These are phyloP conservation scores for Arachnomyces sp. DNA, from an alignment of 2,329 filamentous ascomycete species.

Conservation along the genomic window DNA sequence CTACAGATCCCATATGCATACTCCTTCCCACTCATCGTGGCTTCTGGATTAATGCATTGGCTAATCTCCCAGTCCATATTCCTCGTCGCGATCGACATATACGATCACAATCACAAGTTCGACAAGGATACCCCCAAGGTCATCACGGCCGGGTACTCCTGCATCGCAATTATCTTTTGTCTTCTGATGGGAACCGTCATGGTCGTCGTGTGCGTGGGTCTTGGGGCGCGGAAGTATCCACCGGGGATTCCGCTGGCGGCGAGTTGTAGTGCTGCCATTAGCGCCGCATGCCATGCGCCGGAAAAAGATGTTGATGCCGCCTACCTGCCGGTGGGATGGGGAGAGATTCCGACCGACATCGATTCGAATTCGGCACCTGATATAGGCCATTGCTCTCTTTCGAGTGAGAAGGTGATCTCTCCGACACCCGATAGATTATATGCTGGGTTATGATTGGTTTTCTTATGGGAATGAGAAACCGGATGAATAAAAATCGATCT, in stretches of 20 bases:
- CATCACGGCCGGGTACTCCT: slow-evolving; percentile 18
- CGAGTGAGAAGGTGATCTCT: slow-evolving; percentile 12
- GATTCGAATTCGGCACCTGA: slow-evolving; percentile 1
- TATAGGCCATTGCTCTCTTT: slow-evolving; percentile 19
- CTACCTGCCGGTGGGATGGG: slow-evolving; percentile 18
- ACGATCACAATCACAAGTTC: slow-evolving; percentile 10
- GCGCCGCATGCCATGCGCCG: slow-evolving; percentile 25
- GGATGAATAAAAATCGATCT: too few species aligned
- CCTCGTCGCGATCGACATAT: slow-evolving; percentile 28
- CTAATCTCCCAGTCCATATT: slow-evolving; percentile 43
- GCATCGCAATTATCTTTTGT: slow-evolving; percentile 15
- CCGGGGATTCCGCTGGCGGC: slow-evolving; percentile 22
- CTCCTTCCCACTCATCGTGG: slow-evolving; percentile 31
- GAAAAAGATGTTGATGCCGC: slow-evolving; percentile 14
- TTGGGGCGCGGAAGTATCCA: slow-evolving; percentile 14
- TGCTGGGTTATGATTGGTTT: slow-evolving; percentile 4
- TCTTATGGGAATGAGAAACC: too few species aligned
- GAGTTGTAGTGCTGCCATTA: slow-evolving; percentile 27
- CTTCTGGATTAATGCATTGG: slow-evolving; percentile 40
- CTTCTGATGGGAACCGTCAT: slow-evolving; percentile 12
- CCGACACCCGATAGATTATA: slow-evolving; percentile 12
- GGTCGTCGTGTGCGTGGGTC: slow-evolving; percentile 7
- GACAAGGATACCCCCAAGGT: slow-evolving; percentile 9
- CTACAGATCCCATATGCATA: slow-evolving; percentile 42
- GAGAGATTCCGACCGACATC: slow-evolving; percentile 10